Evolutionary conservation across 2,329 filamentous ascomycete species (phyloP).

Genomic region (Penicillium paneum): DNA sequence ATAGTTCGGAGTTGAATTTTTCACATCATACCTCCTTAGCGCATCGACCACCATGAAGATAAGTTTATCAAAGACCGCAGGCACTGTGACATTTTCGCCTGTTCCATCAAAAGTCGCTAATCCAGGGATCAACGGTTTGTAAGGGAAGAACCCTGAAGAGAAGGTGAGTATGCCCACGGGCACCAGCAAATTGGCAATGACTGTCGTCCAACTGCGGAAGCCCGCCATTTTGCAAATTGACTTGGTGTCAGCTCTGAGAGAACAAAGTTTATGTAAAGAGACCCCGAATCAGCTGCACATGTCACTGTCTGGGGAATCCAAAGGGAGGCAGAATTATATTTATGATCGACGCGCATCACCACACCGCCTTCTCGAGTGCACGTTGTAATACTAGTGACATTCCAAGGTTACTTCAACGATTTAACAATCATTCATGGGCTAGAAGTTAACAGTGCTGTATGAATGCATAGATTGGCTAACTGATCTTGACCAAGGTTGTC

Average conservation of each 20-base stretch:
- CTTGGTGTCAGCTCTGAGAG: not conserved
- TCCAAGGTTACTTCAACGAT: not conserved
- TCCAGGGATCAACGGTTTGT: conserved; percentile 89
- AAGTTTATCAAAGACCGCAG: conserved; percentile 77
- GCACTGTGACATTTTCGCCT: conserved; percentile 47
- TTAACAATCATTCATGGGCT: not conserved
- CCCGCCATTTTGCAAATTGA: conserved; percentile 20
- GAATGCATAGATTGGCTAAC: not conserved
- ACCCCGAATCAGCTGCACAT: not conserved
- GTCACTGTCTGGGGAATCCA: not conserved
- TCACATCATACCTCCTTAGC: conserved; percentile 65
- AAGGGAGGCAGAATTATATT: conserved; percentile 4
- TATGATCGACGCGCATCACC: not conserved
- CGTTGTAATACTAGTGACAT: not conserved
- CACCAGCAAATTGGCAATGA: conserved; percentile 72
- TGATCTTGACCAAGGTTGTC: not conserved
- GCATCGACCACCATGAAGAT: conserved; percentile 99
- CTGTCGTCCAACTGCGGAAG: conserved; percentile 44
- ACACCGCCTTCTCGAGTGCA: conserved; percentile 5
- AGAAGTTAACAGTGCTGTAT: not conserved
- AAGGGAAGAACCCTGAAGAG: conserved; percentile 91
- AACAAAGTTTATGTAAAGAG: not conserved
- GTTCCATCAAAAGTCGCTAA: conserved; percentile 64
- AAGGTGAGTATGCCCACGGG: conserved; percentile 73
- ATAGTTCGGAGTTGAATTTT: not conserved